Base-by-base conservation (phyloP, 352 stramenopile genomes). In the Aphanomyces euteiches region DNA sequence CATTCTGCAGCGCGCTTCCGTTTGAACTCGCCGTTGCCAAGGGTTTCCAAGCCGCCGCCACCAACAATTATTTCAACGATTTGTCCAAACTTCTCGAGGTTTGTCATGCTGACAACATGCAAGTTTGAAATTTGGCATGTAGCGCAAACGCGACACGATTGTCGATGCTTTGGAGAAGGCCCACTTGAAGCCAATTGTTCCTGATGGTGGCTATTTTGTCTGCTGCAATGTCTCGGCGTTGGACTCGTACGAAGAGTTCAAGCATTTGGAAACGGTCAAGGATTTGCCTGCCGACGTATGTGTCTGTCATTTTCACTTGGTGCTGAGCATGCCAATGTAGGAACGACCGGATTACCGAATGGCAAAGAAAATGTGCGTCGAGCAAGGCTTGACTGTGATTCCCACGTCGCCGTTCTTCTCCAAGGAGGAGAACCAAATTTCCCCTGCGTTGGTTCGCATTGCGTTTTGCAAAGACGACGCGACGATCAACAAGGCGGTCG, bases 401-500 rank as follows among this genome's bases (percentile, higher is more conserved):
- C 95, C 93, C 48, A 96, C 94, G 56, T 97, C 85, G 13, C 88
- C 91, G 17, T 99, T 98, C 81, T 98, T 98, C 77, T 88, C 83
- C 48, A 74, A 77, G 19, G 78, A 80, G 1, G 93, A 96, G 72
- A 82, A 96, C 69, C 80, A 87, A 50, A 74, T 96, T 8, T 88
- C 88, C 13, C 82, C 78, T 0, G 88, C 81, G 10, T 60, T 95
- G 38, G 83, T 94, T 37, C 92, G 96, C 48, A 92, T 99, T 67
- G 96, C 95, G 7, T 99, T 97, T 81, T 99, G 96, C 77, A 99
- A 99, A 77, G 95, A 96, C 69, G 95, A 98, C 72, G 85, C 96
- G 67, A 98, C 92, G 5, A 75, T 98, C 19, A 78, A 93, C 64
- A 80, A 92, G 47, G 93, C 93, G 39, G 92, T 93, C 56, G 74